Evolutionary conservation across 441 rosid genomes (phyloP).

Genomic region (Pelargonium hybrid): DNA sequence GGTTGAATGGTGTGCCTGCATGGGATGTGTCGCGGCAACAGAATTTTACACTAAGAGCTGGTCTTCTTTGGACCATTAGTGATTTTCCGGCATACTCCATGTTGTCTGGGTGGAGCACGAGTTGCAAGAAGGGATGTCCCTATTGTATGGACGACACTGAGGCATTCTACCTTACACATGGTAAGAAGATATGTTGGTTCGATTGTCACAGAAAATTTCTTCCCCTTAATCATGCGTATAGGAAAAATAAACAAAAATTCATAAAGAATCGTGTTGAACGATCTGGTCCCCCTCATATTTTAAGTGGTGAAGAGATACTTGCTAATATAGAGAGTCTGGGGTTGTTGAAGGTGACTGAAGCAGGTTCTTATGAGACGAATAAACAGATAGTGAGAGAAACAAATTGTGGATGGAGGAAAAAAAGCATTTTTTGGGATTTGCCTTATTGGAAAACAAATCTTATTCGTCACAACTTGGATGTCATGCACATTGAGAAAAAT

Average conservation of each 20-base stretch:
- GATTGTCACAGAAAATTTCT: neutral
- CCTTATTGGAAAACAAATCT: neutral
- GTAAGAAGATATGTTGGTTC: neutral
- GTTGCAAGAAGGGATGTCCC: neutral
- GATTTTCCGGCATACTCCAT: neutral
- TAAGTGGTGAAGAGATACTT: too few relatives aligned
- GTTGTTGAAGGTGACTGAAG: too few relatives aligned
- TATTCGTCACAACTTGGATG: neutral
- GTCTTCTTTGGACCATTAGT: neutral
- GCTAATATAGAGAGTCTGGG: too few relatives aligned
- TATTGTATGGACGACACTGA: neutral
- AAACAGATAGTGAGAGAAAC: too few relatives aligned
- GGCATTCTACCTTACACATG: too few relatives aligned
- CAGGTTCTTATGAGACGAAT: too few relatives aligned
- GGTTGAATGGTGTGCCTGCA: neutral
- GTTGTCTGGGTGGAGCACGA: neutral
- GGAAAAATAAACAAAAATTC: too few relatives aligned
- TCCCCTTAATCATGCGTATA: neutral
- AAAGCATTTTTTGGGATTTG: neutral
- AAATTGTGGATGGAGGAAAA: too few relatives aligned
- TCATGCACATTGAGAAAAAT: neutral
- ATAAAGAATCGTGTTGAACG: too few relatives aligned
- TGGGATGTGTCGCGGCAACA: neutral
- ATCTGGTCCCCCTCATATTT: too few relatives aligned
- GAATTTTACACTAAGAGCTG: neutral